These are phyloP conservation scores for Backusella macrospora DNA, from an alignment of 192 early-diverging fungal species.

Conservation along the genomic window DNA sequence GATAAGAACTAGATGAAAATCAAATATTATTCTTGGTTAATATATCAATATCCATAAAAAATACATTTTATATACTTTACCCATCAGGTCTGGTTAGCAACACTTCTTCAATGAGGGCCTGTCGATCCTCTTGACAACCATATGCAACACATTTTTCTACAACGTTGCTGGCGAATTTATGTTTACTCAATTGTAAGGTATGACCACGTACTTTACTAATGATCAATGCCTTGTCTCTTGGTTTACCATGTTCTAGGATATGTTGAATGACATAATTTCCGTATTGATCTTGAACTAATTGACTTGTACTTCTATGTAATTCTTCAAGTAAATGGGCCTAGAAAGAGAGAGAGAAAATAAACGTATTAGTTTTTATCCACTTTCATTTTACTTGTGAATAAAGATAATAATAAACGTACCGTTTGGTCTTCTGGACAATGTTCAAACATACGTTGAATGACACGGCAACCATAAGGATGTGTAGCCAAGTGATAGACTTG, in stretches of 20 bases:
- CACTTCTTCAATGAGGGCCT: slow-evolving; percentile 92
- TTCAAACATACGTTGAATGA: slow-evolving; percentile 99
- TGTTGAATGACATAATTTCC: slow-evolving; percentile 99
- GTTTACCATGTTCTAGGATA: slow-evolving; percentile 91
- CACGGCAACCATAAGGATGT: slow-evolving; percentile 98
- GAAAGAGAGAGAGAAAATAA: neutral
- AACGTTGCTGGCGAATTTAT: slow-evolving; percentile 99
- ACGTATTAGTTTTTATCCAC: neutral
- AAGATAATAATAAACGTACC: slow-evolving; percentile 38
- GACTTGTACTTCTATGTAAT: slow-evolving; percentile 88
- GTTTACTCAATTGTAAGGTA: slow-evolving; percentile 90
- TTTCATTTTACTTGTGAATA: neutral
- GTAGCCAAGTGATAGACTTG: slow-evolving; percentile 96
- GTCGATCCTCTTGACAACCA: slow-evolving; percentile 85
- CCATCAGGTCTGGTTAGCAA: slow-evolving; percentile 85
- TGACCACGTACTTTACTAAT: slow-evolving; percentile 90
- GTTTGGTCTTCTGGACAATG: slow-evolving; percentile 90
- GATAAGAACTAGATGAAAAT: slow-evolving; percentile 61
- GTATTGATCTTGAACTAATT: slow-evolving; percentile 97
- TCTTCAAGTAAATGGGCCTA: slow-evolving; percentile 90
- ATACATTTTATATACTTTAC: slow-evolving; percentile 33
- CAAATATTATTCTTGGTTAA: neutral
- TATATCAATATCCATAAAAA: neutral
- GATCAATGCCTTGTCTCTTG: slow-evolving; percentile 84
- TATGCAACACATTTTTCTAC: slow-evolving; percentile 98